Conservation (phyloP, 2,329 filamentous ascomycete species). For the Salinomyces thailandicus region DNA sequence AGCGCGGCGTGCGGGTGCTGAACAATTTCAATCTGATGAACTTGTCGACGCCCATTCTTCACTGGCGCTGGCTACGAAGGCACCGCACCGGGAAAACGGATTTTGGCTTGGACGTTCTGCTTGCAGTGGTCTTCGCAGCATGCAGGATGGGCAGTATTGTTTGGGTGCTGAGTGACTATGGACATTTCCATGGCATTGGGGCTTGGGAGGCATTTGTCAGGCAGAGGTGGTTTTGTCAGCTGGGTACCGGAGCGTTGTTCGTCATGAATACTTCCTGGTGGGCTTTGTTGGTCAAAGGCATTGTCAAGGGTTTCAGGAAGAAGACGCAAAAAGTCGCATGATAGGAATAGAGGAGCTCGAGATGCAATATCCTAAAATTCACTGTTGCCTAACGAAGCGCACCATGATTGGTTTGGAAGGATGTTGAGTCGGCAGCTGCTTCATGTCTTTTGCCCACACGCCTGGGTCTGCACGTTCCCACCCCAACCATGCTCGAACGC, state of each 20-base stretch:
- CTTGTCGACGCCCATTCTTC: constrained; percentile 9
- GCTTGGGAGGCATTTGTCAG: constrained; percentile 10
- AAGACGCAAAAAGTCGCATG: too few species aligned
- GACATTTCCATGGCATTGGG: constrained; percentile 10
- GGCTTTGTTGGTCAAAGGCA: neutral
- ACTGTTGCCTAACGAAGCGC: constrained; percentile 4
- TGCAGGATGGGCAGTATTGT: constrained; percentile 10
- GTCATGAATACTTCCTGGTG: constrained; percentile 7
- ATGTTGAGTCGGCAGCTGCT: constrained; percentile 15
- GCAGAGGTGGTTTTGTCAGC: constrained; percentile 11
- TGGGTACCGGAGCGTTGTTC: constrained; percentile 14
- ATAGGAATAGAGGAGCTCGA: too few species aligned
- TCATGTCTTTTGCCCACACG: constrained; percentile 16
- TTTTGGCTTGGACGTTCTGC: neutral
- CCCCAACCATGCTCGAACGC: constrained; percentile 18
- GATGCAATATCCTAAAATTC: too few species aligned
- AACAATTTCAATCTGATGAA: constrained; percentile 17
- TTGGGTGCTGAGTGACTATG: constrained; percentile 12
- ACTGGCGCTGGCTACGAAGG: constrained; percentile 2
- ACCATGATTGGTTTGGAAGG: constrained; percentile 6
- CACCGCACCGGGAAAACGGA: neutral
- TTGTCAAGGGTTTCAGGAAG: neutral
- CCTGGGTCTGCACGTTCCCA: constrained; percentile 14
- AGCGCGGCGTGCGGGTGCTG: constrained; percentile 16
- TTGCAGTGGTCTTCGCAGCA: constrained; percentile 9